These are phyloP conservation scores for Kondoa subrosea DNA, from an alignment of 768 basidiomycete species.

Conservation along the genomic window DNA sequence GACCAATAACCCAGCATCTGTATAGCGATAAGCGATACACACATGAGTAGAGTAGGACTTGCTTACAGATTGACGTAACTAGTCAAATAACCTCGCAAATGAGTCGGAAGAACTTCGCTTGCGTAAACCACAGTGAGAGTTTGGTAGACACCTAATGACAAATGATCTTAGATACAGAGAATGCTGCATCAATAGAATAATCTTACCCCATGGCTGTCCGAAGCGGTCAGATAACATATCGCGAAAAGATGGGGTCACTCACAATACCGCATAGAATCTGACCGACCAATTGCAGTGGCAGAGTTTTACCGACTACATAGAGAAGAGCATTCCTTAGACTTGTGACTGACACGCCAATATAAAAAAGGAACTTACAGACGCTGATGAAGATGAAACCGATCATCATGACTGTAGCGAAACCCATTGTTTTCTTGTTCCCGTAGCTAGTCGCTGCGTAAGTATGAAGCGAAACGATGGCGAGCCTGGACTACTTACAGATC, in stretches of 20 bases:
- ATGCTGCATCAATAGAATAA: neutral
- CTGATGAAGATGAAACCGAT: slow-evolving; percentile 26
- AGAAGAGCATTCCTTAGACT: too few species aligned
- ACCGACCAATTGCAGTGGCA: slow-evolving; percentile 20
- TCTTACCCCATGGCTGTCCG: too few species aligned
- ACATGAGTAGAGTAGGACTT: neutral
- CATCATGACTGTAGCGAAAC: slow-evolving; percentile 25
- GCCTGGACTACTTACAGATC: neutral
- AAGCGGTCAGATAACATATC: too few species aligned
- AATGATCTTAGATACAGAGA: neutral
- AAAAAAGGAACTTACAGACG: slow-evolving; percentile 25
- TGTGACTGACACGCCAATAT: too few species aligned
- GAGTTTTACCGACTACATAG: neutral
- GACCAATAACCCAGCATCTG: slow-evolving; percentile 27
- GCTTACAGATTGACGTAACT: slow-evolving; percentile 31
- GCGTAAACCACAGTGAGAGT: slow-evolving; percentile 18
- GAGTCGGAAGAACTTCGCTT: slow-evolving; percentile 31
- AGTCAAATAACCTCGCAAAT: slow-evolving; percentile 29
- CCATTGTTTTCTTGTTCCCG: slow-evolving; percentile 32
- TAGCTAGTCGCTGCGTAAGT: slow-evolving; percentile 19
- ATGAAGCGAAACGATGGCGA: neutral
- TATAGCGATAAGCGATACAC: neutral
- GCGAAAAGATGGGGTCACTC: too few species aligned
- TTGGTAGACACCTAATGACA: slow-evolving; percentile 18
- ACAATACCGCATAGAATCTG: slow-evolving; percentile 30